phyloP scores from a whole-genome alignment of 805 yeast genomes.

The Saccharomycopsis schoenii region DNA sequence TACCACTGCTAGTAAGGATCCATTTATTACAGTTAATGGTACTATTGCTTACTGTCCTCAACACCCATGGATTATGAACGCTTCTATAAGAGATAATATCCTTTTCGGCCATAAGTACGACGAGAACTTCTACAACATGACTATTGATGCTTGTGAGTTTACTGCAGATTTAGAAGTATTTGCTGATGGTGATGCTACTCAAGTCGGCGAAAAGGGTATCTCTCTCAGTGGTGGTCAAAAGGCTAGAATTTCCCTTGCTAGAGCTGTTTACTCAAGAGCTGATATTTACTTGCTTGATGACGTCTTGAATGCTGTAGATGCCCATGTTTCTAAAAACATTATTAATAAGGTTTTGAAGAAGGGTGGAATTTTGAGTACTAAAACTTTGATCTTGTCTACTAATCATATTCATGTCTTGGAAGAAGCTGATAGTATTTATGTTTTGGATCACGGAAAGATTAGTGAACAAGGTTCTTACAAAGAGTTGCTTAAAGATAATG shows the following conservation, averaged over 20 bases:
- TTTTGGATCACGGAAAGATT: conserved; percentile 45
- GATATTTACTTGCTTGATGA: conserved; percentile 57
- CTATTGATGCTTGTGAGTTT: conserved; percentile 41
- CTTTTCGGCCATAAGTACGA: conserved; percentile 40
- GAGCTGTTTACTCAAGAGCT: conserved; percentile 56
- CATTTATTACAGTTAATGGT: conserved; percentile 27
- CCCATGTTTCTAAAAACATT: conserved; percentile 53
- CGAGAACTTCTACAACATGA: conserved; percentile 30
- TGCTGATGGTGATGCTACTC: conserved; percentile 44
- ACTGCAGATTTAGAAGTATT: conserved; percentile 36
- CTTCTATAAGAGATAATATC: conserved; percentile 40
- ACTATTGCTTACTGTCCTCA: conserved; percentile 54
- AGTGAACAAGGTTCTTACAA: conserved; percentile 48
- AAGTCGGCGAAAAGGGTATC: conserved; percentile 54
- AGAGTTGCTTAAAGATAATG: conserved; percentile 31
- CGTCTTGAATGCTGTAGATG: conserved; percentile 61
- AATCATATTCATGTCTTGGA: conserved; percentile 46
- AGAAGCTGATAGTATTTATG: conserved; percentile 50
- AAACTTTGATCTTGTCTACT: conserved; percentile 49
- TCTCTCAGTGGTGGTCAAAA: conserved; percentile 56
- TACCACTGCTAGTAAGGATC: conserved; percentile 20
- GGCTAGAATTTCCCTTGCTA: conserved; percentile 54
- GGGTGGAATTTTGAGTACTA: conserved; percentile 39
- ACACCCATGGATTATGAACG: conserved; percentile 44
- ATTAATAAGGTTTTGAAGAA: conserved; percentile 38